These are phyloP conservation scores for Xylariomycetidae sp. DNA, from an alignment of 2,329 filamentous ascomycete genomes.

Conservation along the genomic window DNA sequence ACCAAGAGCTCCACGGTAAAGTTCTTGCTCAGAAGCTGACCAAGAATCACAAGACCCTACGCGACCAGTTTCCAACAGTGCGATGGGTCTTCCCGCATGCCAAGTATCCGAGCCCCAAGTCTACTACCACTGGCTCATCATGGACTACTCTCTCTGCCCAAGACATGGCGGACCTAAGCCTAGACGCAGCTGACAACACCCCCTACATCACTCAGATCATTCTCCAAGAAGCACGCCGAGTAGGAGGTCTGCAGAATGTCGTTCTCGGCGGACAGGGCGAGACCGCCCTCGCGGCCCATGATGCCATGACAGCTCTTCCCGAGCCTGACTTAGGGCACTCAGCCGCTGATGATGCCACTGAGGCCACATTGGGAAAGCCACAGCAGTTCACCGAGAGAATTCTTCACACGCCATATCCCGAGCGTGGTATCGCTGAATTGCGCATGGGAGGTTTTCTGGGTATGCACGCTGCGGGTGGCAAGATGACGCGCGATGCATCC, in stretches of 20 bases:
- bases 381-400: slow-evolving; percentile 9
- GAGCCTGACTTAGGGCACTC: slow-evolving; percentile 4
- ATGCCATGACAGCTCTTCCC: slow-evolving; percentile 10
- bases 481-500: slow-evolving; percentile 10
- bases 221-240: slow-evolving; percentile 10
- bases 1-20: slow-evolving; percentile 9
- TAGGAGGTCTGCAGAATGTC: slow-evolving; percentile 11
- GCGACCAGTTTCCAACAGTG: slow-evolving; percentile 10
- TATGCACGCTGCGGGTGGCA: slow-evolving; percentile 10
- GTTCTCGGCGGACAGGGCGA: slow-evolving; percentile 16
- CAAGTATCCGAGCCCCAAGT: too few relatives aligned
- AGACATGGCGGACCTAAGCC: slow-evolving; percentile 1
- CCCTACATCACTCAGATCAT: slow-evolving; percentile 17
- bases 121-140: too few relatives aligned
- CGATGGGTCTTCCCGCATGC: slow-evolving; percentile 15
- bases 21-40: slow-evolving; percentile 11
- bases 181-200: not conserved
- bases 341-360: too few relatives aligned
- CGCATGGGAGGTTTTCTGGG: too few relatives aligned
- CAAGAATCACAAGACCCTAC: slow-evolving; percentile 8
- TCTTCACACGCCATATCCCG: not conserved
- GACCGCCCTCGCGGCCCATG: slow-evolving; percentile 15
- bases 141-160: too few relatives aligned
- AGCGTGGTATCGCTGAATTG: too few relatives aligned
- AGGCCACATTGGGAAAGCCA: not conserved